phyloP scores from a whole-genome alignment of 2,329 filamentous ascomycete species.

The Davidsoniella eucalypti region DNA sequence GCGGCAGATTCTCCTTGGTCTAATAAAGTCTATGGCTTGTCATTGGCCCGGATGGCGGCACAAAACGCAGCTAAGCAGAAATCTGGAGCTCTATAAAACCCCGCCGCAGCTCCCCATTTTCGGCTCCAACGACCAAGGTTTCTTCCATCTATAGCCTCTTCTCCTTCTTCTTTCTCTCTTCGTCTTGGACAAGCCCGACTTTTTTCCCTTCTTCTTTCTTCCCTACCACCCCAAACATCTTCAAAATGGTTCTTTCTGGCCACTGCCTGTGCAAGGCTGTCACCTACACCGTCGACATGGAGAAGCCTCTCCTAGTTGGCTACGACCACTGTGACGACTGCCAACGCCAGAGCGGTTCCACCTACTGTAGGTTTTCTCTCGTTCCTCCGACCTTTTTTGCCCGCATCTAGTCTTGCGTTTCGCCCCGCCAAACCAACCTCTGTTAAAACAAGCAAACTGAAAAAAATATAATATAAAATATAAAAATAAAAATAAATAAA shows the following conservation, averaged over 20 bases:
- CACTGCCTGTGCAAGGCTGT: constrained; percentile 57
- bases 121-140: too few relatives aligned
- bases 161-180: not conserved
- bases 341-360: constrained; percentile 52
- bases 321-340: constrained; percentile 62
- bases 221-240: not conserved
- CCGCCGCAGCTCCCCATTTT: constrained; percentile 2
- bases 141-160: not conserved
- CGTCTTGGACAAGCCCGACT: not conserved
- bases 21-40: too few relatives aligned
- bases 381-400: not conserved
- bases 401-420: not conserved
- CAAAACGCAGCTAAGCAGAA: too few relatives aligned
- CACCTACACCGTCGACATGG: constrained; percentile 46
- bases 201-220: not conserved
- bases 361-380: constrained; percentile 37
- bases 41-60: too few relatives aligned
- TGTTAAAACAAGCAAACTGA: not conserved
- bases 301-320: constrained; percentile 36
- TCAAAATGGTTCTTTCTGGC: constrained; percentile 44
- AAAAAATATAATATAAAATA: too few relatives aligned
- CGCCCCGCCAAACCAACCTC: too few relatives aligned
- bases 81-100: constrained; percentile 6
- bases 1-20: too few relatives aligned
- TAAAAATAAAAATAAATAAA: too few relatives aligned